Conservation (phyloP, 768 basidiomycete species). For the Asterophora parasitica region DNA sequence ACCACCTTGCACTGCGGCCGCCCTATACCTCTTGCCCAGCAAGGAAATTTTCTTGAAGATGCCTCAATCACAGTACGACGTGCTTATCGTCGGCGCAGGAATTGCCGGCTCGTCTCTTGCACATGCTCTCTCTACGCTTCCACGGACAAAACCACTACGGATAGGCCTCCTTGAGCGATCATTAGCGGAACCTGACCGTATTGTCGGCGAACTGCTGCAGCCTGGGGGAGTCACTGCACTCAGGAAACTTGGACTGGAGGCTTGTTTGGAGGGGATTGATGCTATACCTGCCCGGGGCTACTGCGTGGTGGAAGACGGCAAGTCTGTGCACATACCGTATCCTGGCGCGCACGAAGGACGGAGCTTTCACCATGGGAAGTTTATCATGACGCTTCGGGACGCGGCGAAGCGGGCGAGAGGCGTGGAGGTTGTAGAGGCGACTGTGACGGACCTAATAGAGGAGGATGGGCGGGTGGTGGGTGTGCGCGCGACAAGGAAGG, state of each 20-base stretch:
- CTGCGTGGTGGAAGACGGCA: conserved; percentile 64
- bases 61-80: conserved; percentile 46
- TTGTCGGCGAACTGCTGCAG: conserved; percentile 95
- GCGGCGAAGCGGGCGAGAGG: conserved; percentile 55
- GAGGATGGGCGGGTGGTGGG: conserved; percentile 57
- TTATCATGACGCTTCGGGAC: conserved; percentile 74
- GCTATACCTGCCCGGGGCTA: conserved; percentile 82
- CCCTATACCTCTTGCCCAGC: no score
- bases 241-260: conserved; percentile 68
- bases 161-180: conserved; percentile 90
- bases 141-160: conserved; percentile 54
- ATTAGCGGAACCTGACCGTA: conserved; percentile 88
- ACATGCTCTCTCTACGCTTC: conserved; percentile 67
- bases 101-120: conserved; percentile 87
- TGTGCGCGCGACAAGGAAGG: conserved; percentile 53
- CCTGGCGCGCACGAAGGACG: conserved; percentile 68
- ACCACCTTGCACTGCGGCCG: not conserved
- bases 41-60: not conserved
- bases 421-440: conserved; percentile 83
- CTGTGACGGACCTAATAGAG: conserved; percentile 71
- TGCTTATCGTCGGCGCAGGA: conserved; percentile 89
- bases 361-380: conserved; percentile 91
- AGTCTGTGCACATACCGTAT: conserved; percentile 86
- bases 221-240: conserved; percentile 85
- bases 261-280: conserved; percentile 82